These are phyloP conservation scores for Porphyridium purpureum DNA, from an alignment of 23 red algal species.

Conservation along the genomic window DNA sequence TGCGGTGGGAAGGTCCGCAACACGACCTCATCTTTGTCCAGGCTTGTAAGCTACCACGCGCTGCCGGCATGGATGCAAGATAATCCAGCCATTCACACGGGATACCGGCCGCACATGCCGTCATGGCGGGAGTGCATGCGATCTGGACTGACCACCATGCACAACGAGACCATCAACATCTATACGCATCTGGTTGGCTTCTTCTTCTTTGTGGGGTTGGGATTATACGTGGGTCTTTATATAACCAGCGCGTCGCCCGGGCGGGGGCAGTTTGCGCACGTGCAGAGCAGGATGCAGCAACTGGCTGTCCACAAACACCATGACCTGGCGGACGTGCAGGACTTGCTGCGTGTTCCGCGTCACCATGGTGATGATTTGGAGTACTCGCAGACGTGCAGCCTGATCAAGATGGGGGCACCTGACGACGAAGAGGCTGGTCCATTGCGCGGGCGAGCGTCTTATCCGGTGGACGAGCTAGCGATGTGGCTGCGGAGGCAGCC, in stretches of 20 bases:
- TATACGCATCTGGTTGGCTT: conserved; percentile 65
- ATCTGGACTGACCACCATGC: conserved; percentile 35
- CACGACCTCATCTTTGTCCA: no score
- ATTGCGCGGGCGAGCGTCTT: neutral
- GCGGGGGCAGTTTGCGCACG: neutral
- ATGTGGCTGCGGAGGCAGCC: neutral
- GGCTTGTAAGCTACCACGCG: no score
- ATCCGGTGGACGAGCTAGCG: neutral
- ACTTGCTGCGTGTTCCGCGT: neutral
- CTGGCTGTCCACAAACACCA: neutral
- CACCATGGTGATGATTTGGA: neutral
- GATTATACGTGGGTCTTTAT: conserved; percentile 15
- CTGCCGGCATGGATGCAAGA: conserved; percentile 74
- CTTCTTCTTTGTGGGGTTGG: conserved; percentile 38
- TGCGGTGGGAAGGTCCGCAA: no score
- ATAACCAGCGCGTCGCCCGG: conserved; percentile 2
- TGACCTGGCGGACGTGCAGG: neutral
- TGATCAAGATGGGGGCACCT: neutral
- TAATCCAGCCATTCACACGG: conserved; percentile 46
- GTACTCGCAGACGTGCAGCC: neutral
- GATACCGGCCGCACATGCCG: conserved; percentile 37
- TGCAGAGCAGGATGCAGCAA: no score
- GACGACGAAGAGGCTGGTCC: neutral
- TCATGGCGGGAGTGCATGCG: conserved; percentile 20
- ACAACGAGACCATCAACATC: conserved; percentile 91